Conservation (phyloP, 2,329 filamentous ascomycete genomes). For the Pestalotiopsis sp. region DNA sequence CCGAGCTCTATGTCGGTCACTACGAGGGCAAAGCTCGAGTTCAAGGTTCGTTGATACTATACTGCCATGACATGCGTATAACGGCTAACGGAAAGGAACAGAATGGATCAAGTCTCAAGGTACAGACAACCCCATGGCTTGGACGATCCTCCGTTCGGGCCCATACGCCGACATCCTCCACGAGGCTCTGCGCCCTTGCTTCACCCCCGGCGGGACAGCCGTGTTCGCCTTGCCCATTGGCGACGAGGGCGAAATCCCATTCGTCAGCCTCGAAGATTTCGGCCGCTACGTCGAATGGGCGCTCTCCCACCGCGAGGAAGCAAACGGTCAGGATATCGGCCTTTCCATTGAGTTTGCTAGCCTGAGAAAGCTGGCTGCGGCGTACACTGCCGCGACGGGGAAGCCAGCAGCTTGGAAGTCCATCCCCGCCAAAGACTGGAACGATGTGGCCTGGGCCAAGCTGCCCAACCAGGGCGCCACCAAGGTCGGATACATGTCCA, state of each 20-base stretch:
- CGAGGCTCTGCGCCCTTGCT: background rate
- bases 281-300: background rate
- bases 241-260: background rate
- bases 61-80: background rate
- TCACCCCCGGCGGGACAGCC: background rate
- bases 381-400: background rate
- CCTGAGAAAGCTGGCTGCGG: background rate
- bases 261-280: background rate
- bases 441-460: background rate
- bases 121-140: background rate
- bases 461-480: background rate
- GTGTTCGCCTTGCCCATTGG: background rate
- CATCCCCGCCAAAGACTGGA: background rate
- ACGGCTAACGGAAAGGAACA: background rate
- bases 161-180: background rate
- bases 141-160: background rate
- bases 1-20: conserved; percentile 1
- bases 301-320: background rate
- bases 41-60: background rate
- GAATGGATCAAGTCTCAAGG: background rate
- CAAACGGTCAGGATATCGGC: background rate
- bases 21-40: conserved; percentile 2
- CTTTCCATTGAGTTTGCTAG: background rate
- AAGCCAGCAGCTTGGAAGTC: background rate
- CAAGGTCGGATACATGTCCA: background rate